Conservation (phyloP, 1,139 yeast species). For the Kurtzmaniella quercitrusa region DNA sequence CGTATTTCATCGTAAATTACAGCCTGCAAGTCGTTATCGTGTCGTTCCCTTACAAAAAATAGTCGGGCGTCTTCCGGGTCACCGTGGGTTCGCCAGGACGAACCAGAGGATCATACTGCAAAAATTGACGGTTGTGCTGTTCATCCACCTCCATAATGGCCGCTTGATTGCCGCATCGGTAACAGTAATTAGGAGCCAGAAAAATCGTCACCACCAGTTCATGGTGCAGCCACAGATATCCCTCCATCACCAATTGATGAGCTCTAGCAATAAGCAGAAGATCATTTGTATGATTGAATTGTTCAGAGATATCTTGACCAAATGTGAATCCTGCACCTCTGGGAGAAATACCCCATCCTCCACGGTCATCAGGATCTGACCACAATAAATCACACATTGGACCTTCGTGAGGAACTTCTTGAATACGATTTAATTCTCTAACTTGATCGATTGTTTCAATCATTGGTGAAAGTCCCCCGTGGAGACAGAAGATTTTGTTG, state of each 20-base stretch:
- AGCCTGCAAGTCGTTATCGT: background rate
- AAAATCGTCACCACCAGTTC: constrained; percentile 95
- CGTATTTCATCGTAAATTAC: background rate
- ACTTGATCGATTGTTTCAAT: constrained; percentile 95
- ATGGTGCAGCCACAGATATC: constrained; percentile 78
- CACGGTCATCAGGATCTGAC: constrained; percentile 98
- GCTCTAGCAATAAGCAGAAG: constrained; percentile 89
- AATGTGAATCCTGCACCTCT: constrained; percentile 99
- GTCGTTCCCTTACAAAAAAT: constrained; percentile 54
- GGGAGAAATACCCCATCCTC: constrained; percentile 98
- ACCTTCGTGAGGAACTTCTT: constrained; percentile 98
- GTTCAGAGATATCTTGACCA: constrained; percentile 89
- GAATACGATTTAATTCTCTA: constrained; percentile 92
- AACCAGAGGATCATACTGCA: constrained; percentile 91
- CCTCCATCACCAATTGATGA: constrained; percentile 98
- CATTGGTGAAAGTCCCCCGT: constrained; percentile 97
- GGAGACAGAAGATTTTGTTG: constrained; percentile 89
- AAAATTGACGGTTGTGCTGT: constrained; percentile 79
- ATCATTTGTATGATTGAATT: constrained; percentile 90
- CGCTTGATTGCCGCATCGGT: constrained; percentile 97
- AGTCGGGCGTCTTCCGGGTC: constrained; percentile 91
- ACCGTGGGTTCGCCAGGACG: constrained; percentile 97
- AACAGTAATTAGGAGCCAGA: constrained; percentile 97
- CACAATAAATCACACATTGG: constrained; percentile 96
- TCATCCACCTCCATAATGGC: constrained; percentile 99